A percentile compares a stretch with the other conserved stretches of the same genome.
phyloP scores from a whole-genome alignment of 805 yeast genomes.

The Henningerozyma blattae region DNA sequence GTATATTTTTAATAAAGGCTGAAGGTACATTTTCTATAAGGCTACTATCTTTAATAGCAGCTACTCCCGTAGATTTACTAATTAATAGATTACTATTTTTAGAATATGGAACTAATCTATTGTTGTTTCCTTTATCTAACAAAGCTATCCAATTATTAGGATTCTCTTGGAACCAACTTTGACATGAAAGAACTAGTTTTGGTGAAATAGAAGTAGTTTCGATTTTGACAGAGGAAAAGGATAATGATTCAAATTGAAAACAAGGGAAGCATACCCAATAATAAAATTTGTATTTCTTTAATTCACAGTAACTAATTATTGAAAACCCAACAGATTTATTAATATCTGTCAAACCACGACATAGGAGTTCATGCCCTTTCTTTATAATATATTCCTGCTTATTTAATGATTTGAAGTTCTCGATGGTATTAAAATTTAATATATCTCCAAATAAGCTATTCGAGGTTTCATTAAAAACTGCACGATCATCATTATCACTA shows the following conservation, averaged over 20 bases:
- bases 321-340: constrained; percentile 26
- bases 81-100: constrained; percentile 1
- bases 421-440: constrained; percentile 68
- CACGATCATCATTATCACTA: constrained; percentile 4
- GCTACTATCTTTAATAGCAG: constrained; percentile 32
- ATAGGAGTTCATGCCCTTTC: constrained; percentile 23
- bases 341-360: constrained; percentile 22
- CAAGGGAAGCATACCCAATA: constrained; percentile 87
- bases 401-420: constrained; percentile 63
- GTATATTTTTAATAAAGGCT: constrained; percentile 45
- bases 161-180: constrained; percentile 11
- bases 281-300: constrained; percentile 75
- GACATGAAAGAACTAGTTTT: constrained; percentile 2
- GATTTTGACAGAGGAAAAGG: no score
- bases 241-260: constrained; percentile 24
- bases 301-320: constrained; percentile 67
- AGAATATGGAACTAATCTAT: constrained; percentile 9
- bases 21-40: constrained; percentile 31
- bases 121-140: constrained; percentile 7
- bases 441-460: constrained; percentile 29
- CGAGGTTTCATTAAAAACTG: constrained; percentile 2
- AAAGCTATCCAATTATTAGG: constrained; percentile 21
- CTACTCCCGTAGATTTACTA: constrained; percentile 7
- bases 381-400: constrained; percentile 45
- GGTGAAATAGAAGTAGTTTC: no score